Percentiles rank a stretch among this genome's conserved stretches.
These are phyloP conservation scores for Malus fusca DNA, from an alignment of 306 rosid species.

Conservation along the genomic window DNA sequence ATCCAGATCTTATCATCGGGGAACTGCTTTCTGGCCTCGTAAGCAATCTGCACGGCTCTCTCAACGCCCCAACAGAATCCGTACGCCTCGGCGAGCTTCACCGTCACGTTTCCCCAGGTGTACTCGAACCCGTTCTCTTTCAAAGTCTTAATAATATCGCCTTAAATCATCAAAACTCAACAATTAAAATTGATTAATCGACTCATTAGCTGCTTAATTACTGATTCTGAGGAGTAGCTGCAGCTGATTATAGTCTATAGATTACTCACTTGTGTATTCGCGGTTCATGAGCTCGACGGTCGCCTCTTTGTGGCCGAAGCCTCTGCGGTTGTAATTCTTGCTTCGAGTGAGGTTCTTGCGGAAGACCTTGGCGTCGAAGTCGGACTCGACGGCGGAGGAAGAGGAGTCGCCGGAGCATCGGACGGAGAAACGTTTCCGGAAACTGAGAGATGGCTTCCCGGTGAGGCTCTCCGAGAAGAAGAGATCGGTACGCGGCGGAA, in stretches of 20 bases:
- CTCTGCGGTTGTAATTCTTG: constrained; percentile 75
- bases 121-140: constrained; percentile 72
- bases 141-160: constrained; percentile 76
- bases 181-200: background rate
- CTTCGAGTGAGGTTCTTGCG: constrained; percentile 84
- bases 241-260: background rate
- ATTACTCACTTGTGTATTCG: constrained; percentile 85
- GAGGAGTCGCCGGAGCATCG: constrained; percentile 50
- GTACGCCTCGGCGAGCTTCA: constrained; percentile 84
- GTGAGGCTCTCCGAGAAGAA: constrained; percentile 27
- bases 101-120: constrained; percentile 87
- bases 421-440: constrained; percentile 43
- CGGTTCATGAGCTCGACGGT: constrained; percentile 81
- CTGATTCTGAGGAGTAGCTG: background rate
- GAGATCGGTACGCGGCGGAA: constrained; percentile 40
- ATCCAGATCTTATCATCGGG: constrained; percentile 79
- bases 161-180: constrained; percentile 19
- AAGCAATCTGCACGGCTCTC: constrained; percentile 96
- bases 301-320: constrained; percentile 84
- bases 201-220: no score
- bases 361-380: constrained; percentile 81
- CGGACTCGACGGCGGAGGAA: constrained; percentile 37
- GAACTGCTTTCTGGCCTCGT: constrained; percentile 93
- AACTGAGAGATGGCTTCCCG: constrained; percentile 17
- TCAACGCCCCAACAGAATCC: constrained; percentile 99